A percentile compares a stretch with the other conserved stretches of the same genome.
Conservation (phyloP, 2,329 filamentous ascomycete genomes). For the Colletotrichum sp. region DNA sequence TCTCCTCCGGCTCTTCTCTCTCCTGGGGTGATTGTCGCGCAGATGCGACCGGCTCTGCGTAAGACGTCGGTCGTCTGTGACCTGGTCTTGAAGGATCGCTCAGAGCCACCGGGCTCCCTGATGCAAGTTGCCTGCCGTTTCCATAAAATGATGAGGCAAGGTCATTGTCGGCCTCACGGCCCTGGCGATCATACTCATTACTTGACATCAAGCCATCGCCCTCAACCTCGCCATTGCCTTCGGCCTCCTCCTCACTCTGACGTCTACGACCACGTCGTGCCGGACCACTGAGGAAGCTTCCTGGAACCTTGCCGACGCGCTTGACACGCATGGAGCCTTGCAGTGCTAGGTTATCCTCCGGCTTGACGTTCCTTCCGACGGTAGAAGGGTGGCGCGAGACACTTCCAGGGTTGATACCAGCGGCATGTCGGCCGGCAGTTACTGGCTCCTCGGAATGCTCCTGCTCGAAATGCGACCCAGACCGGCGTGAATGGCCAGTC, state of each 20-base stretch:
- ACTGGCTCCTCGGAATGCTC: conserved; percentile 54
- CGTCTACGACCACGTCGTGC: conserved; percentile 75
- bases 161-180: conserved; percentile 41
- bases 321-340: conserved; percentile 82
- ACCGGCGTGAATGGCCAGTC: conserved; percentile 40
- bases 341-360: conserved; percentile 67
- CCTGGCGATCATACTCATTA: conserved; percentile 49
- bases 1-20: conserved; percentile 43
- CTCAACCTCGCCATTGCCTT: conserved; percentile 48
- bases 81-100: conserved; percentile 47
- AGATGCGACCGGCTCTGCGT: conserved; percentile 39
- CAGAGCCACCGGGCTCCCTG: conserved; percentile 63
- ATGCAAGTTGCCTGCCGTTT: conserved; percentile 54
- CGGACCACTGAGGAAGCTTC: conserved; percentile 80
- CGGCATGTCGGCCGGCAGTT: conserved; percentile 53
- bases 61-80: conserved; percentile 44
- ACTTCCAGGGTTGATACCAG: conserved; percentile 54
- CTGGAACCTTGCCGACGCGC: conserved; percentile 75
- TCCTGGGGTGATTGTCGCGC: conserved; percentile 35
- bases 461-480: conserved; percentile 47
- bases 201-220: conserved; percentile 42
- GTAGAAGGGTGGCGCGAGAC: conserved; percentile 59
- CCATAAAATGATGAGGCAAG: conserved; percentile 50
- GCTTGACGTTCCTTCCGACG: conserved; percentile 48
- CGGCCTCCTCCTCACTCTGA: conserved; percentile 70